phyloP scores from a whole-genome alignment of 345 rosid species.

The Brassica rapa region DNA sequence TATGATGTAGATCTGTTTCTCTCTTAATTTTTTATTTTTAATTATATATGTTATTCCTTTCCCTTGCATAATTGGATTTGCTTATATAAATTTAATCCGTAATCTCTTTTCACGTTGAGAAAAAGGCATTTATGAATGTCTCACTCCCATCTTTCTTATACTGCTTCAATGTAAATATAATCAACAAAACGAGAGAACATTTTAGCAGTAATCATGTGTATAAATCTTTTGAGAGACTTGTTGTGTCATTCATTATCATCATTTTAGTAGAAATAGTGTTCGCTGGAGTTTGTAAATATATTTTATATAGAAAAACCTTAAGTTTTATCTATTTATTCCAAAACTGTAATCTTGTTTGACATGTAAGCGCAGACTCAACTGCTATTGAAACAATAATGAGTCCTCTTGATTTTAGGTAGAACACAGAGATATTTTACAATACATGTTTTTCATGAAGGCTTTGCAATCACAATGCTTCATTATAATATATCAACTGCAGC shows the following conservation, averaged over 20 bases:
- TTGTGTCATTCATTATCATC: background rate
- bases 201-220: background rate
- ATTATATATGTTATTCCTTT: background rate
- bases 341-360: background rate
- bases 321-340: background rate
- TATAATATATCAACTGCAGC: background rate
- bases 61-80: slow-evolving; percentile 16
- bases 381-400: background rate
- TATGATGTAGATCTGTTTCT: slow-evolving; percentile 29
- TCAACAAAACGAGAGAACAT: background rate
- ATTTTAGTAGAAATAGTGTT: background rate
- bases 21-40: slow-evolving; percentile 28
- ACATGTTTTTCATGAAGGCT: background rate
- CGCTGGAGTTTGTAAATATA: background rate
- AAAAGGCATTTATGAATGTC: background rate
- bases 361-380: background rate
- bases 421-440: slow-evolving; percentile 1
- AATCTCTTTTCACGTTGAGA: background rate
- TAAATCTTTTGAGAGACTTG: background rate
- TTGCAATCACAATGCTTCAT: slow-evolving; percentile 1
- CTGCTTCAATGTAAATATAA: background rate
- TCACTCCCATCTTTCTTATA: background rate
- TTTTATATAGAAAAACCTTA: background rate
- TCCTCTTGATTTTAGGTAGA: background rate
- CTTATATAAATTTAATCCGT: background rate